Base-by-base conservation (phyloP, 768 basidiomycete species). In the Lyophyllum semitale region DNA sequence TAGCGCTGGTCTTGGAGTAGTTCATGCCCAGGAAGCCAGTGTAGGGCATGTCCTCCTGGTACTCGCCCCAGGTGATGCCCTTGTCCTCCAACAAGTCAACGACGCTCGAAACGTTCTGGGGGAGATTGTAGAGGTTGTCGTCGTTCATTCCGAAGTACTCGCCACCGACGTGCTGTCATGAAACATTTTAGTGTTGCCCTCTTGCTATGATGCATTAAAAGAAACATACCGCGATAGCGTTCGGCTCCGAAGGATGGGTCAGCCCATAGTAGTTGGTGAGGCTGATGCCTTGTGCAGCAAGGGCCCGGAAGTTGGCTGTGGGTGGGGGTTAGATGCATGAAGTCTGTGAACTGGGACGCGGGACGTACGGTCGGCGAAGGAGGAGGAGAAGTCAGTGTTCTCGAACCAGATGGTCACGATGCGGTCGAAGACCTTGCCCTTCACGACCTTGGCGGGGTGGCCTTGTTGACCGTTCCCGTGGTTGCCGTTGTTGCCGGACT, bases 181-280 rank as follows among this genome's bases (percentile, higher is more conserved):
- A 15, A 8, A 26, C 17, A 18, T n/a, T n/a, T n/a, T n/a, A 15
- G 30, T 33, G 22, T 2, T n/a, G 17, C 18, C 27, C 25, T 33
- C 17, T 29, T 38, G 8, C 27, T 30, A 1, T 71, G 22, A 17
- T 7, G 18, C 26, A n/a, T n/a, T n/a, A n/a, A n/a, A n/a, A 22
- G 32, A 37, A 15, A 35, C 53, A n/a, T 50, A 52, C 51, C 11
- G 82, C 76, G 48, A 79, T 60, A 48, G 77, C 86, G 68, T 88
- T 87, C 29, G 86, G 85, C 65, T 88, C 73, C 1, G 84, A 85
- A 3, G 84, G 82, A 61, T 84, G 83, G 25, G 81, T 82, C 35
- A 83, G 57, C 3, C 68, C 77, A 55, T 77, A 82, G 62, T 74
- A 83, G 45, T 74, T 76, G 42, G 56, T 66, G 17, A 83, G 67